Evolutionary conservation across 768 basidiomycete genomes (phyloP).

Genomic region (Amanita rubescens): DNA sequence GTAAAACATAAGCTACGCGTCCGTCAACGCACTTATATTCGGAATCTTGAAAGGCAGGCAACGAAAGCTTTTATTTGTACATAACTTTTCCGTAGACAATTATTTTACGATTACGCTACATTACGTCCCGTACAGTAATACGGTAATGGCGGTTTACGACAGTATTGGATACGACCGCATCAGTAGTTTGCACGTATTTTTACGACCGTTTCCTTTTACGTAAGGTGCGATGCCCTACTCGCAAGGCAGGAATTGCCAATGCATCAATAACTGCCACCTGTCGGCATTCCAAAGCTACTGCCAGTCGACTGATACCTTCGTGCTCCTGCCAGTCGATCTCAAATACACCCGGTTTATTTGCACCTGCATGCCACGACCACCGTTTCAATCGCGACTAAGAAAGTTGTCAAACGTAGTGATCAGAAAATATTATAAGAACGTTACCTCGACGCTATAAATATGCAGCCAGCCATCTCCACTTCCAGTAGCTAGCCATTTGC

Average conservation of each 20-base stretch:
- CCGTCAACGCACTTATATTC: too few relatives aligned
- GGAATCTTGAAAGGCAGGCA: too few relatives aligned
- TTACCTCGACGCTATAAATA: conserved; percentile 62
- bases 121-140: too few relatives aligned
- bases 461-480: conserved; percentile 73
- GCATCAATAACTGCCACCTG: conserved; percentile 65
- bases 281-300: conserved; percentile 60
- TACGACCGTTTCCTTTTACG: too few relatives aligned
- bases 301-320: conserved; percentile 50
- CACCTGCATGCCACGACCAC: conserved; percentile 60
- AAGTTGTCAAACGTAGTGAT: background rate
- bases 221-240: too few relatives aligned
- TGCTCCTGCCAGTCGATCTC: conserved; percentile 68
- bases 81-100: too few relatives aligned
- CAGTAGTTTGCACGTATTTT: too few relatives aligned
- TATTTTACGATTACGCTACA: too few relatives aligned
- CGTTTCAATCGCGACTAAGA: conserved; percentile 36
- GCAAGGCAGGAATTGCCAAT: conserved; percentile 34
- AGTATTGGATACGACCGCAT: too few relatives aligned
- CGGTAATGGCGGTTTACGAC: too few relatives aligned
- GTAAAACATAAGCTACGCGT: too few relatives aligned
- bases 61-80: too few relatives aligned
- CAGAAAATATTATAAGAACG: conserved; percentile 12
- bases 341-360: conserved; percentile 58
- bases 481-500: conserved; percentile 66